Conservation (phyloP, 2,329 filamentous ascomycete species). For the Eutypella sp. region DNA sequence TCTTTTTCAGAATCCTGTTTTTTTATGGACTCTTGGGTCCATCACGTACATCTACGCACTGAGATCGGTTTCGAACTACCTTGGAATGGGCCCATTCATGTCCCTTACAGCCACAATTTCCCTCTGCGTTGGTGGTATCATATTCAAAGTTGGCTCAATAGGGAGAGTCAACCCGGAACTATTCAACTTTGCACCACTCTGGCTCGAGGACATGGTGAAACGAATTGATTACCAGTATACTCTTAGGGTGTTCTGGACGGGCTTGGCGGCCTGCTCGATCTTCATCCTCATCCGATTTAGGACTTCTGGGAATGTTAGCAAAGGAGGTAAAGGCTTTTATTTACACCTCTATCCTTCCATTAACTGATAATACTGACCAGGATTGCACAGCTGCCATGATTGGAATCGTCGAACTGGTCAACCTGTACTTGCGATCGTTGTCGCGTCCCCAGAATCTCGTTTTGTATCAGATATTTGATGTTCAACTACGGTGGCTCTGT, state of each 20-base stretch:
- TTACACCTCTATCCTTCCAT: neutral
- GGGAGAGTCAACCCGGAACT: slow-evolving; percentile 4
- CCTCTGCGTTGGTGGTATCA: neutral
- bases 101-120: neutral
- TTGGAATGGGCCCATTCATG: neutral
- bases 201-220: slow-evolving; percentile 2
- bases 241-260: slow-evolving; percentile 1
- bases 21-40: neutral
- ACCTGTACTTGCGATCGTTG: slow-evolving; percentile 4
- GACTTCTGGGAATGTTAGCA: neutral
- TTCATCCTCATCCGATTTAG: neutral
- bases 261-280: neutral
- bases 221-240: neutral
- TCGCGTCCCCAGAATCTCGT: slow-evolving; percentile 3
- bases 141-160: slow-evolving; percentile 3
- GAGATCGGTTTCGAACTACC: neutral
- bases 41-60: neutral
- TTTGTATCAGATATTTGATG: slow-evolving; percentile 3
- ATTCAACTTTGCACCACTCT: slow-evolving; percentile 1
- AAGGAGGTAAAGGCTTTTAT: neutral
- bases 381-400: neutral
- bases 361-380: neutral
- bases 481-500: slow-evolving; percentile 5
- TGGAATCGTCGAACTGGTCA: slow-evolving; percentile 3
- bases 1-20: slow-evolving; percentile 1